phyloP scores from a whole-genome alignment of 164 flowering plant species.

The Saururus chinensis region DNA sequence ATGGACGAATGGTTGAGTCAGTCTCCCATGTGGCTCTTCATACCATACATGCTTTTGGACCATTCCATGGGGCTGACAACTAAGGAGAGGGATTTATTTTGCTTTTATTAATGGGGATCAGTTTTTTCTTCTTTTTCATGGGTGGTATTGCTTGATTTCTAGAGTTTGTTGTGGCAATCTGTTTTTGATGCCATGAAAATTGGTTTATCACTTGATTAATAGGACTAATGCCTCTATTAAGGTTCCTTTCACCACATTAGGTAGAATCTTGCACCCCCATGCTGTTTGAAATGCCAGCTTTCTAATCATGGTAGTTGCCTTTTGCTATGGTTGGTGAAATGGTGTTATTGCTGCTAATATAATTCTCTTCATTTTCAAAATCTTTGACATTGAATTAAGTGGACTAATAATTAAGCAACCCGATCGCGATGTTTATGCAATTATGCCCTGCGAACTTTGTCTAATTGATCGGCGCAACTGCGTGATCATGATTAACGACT shows the following conservation, averaged over 20 bases:
- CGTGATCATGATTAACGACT: no score
- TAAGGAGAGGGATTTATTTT: background rate
- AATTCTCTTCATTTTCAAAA: background rate
- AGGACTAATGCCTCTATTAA: background rate
- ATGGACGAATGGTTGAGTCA: slow-evolving; percentile 6
- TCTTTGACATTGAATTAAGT: slow-evolving; percentile 1
- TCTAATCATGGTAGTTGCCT: background rate
- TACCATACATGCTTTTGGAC: slow-evolving; percentile 3
- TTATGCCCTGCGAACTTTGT: no score
- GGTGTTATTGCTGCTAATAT: background rate
- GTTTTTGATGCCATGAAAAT: no score
- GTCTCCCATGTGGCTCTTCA: slow-evolving; percentile 6
- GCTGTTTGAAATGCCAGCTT: no score
- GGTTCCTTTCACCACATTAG: background rate
- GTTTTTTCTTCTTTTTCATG: no score
- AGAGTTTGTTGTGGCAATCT: no score
- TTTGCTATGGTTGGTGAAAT: background rate
- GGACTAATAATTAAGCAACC: background rate
- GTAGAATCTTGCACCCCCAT: background rate
- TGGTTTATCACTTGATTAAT: no score
- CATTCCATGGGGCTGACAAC: slow-evolving; percentile 1
- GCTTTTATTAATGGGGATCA: no score
- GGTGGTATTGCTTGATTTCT: no score
- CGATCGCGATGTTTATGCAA: no score
- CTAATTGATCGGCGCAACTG: no score